phyloP scores from a whole-genome alignment of 176 grass and related monocot genomes.

The Eleusine coracana region DNA sequence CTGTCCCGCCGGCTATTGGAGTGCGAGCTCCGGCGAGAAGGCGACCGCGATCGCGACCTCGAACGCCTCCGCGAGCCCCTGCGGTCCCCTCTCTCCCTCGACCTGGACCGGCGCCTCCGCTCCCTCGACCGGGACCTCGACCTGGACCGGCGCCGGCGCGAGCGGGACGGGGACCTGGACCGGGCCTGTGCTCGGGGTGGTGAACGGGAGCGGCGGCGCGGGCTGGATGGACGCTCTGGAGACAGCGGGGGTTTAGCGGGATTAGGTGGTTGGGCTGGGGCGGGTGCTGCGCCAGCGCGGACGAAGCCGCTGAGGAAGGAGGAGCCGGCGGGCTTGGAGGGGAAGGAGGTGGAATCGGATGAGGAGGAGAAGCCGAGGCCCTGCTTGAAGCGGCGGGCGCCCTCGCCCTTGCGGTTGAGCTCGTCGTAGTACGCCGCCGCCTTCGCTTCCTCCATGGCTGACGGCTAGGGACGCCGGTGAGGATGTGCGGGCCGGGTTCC shows the following conservation, averaged over 20 bases:
- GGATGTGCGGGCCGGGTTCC: neutral
- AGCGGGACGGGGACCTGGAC: constrained; percentile 47
- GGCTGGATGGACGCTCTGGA: neutral
- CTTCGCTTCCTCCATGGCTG: constrained; percentile 60
- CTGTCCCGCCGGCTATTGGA: constrained; percentile 28
- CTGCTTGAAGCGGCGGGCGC: constrained; percentile 91
- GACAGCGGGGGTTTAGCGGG: neutral
- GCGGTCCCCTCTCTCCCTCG: too few relatives aligned
- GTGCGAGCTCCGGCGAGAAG: constrained; percentile 38
- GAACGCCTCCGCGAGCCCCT: constrained; percentile 6
- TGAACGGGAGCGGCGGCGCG: constrained; percentile 11
- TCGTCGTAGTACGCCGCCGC: constrained; percentile 95
- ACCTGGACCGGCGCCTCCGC: too few relatives aligned
- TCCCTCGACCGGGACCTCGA: constrained; percentile 45
- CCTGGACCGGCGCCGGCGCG: constrained; percentile 48
- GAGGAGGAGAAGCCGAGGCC: constrained; percentile 85
- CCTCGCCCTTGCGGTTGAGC: constrained; percentile 93
- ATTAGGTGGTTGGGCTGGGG: constrained; percentile 3
- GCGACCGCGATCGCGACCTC: constrained; percentile 36
- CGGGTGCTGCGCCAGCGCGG: constrained; percentile 50
- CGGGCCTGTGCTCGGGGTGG: neutral
- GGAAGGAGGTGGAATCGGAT: constrained; percentile 25
- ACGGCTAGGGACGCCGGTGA: neutral
- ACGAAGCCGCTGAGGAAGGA: constrained; percentile 81
- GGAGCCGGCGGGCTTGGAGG: constrained; percentile 48